A percentile compares a stretch with the other conserved stretches of the same genome.
Conservation (phyloP, 371 early-diverging fungal species). For the Mortierella sp. region DNA sequence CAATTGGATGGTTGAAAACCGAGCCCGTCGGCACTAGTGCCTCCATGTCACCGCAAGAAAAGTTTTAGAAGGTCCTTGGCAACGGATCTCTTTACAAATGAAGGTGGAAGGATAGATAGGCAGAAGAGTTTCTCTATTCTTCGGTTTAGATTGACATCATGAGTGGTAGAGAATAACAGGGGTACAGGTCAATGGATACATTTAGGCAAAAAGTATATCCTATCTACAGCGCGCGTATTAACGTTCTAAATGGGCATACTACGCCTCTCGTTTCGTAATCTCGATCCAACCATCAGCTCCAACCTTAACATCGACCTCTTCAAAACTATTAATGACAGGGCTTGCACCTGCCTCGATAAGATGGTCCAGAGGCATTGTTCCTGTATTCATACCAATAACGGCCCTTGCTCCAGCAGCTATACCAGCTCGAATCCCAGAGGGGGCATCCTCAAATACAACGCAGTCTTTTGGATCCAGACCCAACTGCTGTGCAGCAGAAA, state of each 20-base stretch:
- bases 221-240: neutral
- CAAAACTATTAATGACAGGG: constrained; percentile 64
- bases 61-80: too few relatives aligned
- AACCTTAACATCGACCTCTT: constrained; percentile 59
- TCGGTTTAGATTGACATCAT: constrained; percentile 30
- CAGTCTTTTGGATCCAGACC: constrained; percentile 64
- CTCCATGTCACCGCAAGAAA: too few relatives aligned
- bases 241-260: too few relatives aligned
- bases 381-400: constrained; percentile 72
- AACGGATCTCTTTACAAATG: neutral
- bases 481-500: constrained; percentile 61
- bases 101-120: neutral
- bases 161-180: too few relatives aligned
- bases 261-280: constrained; percentile 30
- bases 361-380: constrained; percentile 62
- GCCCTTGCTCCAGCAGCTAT: constrained; percentile 67
- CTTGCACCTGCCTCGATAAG: constrained; percentile 70
- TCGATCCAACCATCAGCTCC: constrained; percentile 59
- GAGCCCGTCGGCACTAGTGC: too few relatives aligned
- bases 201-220: neutral
- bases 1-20: too few relatives aligned
- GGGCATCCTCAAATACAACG: constrained; percentile 82
- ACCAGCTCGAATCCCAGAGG: constrained; percentile 72
- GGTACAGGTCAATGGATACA: too few relatives aligned
- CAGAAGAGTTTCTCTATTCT: neutral